phyloP scores from a whole-genome alignment of 2,329 filamentous ascomycete genomes.

The Phyllosticta ampelicida region DNA sequence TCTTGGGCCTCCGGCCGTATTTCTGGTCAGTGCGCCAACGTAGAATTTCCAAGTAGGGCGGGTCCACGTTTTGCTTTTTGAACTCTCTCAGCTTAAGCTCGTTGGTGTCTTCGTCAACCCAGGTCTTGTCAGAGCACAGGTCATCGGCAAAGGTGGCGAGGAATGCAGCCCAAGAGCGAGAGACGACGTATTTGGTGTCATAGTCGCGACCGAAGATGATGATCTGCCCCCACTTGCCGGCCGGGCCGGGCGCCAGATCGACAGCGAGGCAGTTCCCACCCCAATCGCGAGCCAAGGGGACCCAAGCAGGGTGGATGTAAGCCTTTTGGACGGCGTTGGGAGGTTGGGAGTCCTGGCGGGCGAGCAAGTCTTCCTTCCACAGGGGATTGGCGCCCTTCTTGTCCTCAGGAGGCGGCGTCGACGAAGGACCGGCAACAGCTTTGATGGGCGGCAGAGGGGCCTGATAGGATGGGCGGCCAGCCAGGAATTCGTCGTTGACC shows the following conservation, averaged over 20 bases:
- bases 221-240: slow-evolving; percentile 89
- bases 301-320: slow-evolving; percentile 91
- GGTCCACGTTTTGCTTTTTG: slow-evolving; percentile 69
- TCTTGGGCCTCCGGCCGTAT: slow-evolving; percentile 55
- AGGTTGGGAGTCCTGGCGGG: slow-evolving; percentile 80
- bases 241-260: slow-evolving; percentile 81
- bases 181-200: slow-evolving; percentile 95
- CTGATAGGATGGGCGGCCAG: slow-evolving; percentile 42
- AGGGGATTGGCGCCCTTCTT: slow-evolving; percentile 47
- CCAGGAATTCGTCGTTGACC: slow-evolving; percentile 82
- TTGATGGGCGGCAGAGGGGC: slow-evolving; percentile 59
- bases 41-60: slow-evolving; percentile 86
- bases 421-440: slow-evolving; percentile 53
- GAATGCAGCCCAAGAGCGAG: slow-evolving; percentile 83
- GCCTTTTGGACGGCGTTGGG: slow-evolving; percentile 78
- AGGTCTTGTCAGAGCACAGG: slow-evolving; percentile 78
- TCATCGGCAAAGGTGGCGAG: slow-evolving; percentile 84
- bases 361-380: slow-evolving; percentile 77
- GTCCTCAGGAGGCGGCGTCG: slow-evolving; percentile 47
- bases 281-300: slow-evolving; percentile 93
- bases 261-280: slow-evolving; percentile 95
- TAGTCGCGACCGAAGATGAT: slow-evolving; percentile 96
- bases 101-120: slow-evolving; percentile 80
- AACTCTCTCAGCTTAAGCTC: slow-evolving; percentile 92
- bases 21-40: slow-evolving; percentile 95